Percentiles rank a stretch among this genome's conserved stretches.
Conservation (phyloP, 2,329 filamentous ascomycete species). For the Pestalotiopsis sp. region DNA sequence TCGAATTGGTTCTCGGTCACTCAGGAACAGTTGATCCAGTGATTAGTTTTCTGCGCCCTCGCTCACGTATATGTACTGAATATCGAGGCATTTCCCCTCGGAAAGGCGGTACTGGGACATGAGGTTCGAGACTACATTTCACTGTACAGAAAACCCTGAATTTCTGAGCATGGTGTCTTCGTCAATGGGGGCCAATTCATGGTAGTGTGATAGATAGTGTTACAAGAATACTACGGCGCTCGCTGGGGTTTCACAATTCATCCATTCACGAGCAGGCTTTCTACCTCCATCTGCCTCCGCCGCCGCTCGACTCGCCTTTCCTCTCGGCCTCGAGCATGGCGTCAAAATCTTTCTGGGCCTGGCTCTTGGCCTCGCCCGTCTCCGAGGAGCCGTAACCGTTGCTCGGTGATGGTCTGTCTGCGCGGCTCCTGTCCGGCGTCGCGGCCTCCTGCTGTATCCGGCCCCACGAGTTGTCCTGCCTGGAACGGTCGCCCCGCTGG, state of each 20-base stretch:
- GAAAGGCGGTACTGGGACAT: too few relatives aligned
- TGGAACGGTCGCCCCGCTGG: slow-evolving; percentile 29
- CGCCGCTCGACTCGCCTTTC: not conserved
- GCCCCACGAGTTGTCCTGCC: slow-evolving; percentile 29
- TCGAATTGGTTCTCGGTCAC: too few relatives aligned
- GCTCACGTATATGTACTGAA: too few relatives aligned
- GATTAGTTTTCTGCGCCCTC: too few relatives aligned
- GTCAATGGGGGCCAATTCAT: not conserved
- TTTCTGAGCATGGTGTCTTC: not conserved
- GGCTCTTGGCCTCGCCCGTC: slow-evolving; percentile 43
- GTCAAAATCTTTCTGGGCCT: slow-evolving; percentile 56
- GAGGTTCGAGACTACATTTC: too few relatives aligned
- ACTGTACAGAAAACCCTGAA: not conserved
- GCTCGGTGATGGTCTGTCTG: slow-evolving; percentile 18
- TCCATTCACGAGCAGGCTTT: not conserved
- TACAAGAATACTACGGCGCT: not conserved
- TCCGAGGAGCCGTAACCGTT: slow-evolving; percentile 39
- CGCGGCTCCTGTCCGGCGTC: slow-evolving; percentile 20
- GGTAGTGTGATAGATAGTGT: not conserved
- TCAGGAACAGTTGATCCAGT: too few relatives aligned
- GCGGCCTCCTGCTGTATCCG: slow-evolving; percentile 28
- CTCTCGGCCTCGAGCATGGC: slow-evolving; percentile 48
- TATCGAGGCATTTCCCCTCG: too few relatives aligned
- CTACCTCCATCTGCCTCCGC: not conserved
- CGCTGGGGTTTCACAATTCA: not conserved